Evolutionary conservation across 2,329 filamentous ascomycete genomes (phyloP), one percentile per base, ranked within the genome.

Genomic region (Paraphoma sp.): DNA sequence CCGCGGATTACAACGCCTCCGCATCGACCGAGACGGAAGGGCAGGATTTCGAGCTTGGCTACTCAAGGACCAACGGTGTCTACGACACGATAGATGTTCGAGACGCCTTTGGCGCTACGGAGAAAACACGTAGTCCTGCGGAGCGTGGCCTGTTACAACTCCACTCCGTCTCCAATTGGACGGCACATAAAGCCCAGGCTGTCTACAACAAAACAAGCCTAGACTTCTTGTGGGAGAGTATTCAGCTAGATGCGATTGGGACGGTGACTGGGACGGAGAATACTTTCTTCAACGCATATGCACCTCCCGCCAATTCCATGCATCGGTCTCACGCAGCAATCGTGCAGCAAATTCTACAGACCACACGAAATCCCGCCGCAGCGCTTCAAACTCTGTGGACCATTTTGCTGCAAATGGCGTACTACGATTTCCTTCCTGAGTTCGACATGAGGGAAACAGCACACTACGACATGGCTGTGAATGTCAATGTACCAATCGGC

Each of bases 301-400:
- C 18, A 8, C 23, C 10, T 29, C 4, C 38, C 17, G 44, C 36
- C 16, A 33, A 52, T 17, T 45, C 43, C 3, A 47, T 63, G 10
- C 53, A 61, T 23, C 48, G 48, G n/a, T 43, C 44, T 10, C 62
- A 60, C 18, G 45, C 45, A 3, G 49, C 51, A 11, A 12, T 62
- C 1, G 55, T 64, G 23, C 56, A 62, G 30, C 47, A 54, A n/a
- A 42, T 64, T 28, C 30, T 62, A 3, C 11, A 50, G 2, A 29
- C 9, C 3, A 62, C 55, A 0, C 23, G 16, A 2, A 57, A 64
- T 16, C 52, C 59, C 6, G 62, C 59, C 4, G 18, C 57, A 2
- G 62, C 57, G 2, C n/a, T 64, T 6, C 59, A 62, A 12, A 48
- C 54, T 6, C 42, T 62, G 7, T 49, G 53, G 38, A 59, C 53